Conservation (phyloP, 441 rosid species). For the Adansonia rubrostipa region DNA sequence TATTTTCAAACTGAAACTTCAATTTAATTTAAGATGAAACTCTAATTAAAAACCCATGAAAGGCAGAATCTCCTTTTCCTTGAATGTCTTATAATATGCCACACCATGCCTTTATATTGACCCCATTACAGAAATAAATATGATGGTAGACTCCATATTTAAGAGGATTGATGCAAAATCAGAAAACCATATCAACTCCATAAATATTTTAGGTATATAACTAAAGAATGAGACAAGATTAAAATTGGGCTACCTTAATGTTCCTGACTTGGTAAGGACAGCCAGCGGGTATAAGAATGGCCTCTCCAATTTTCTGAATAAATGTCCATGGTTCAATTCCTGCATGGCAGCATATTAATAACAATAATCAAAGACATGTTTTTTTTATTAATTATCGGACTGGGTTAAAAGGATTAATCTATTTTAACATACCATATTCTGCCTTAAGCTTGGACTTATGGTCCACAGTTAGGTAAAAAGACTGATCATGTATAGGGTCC, state of each 20-base stretch:
- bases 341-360: background rate
- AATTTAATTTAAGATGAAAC: no score
- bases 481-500: slow-evolving; percentile 12
- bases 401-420: background rate
- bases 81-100: background rate
- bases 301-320: slow-evolving; percentile 2
- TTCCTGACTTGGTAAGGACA: slow-evolving; percentile 8
- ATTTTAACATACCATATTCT: slow-evolving; percentile 2
- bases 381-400: background rate
- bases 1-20: no score
- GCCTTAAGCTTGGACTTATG: slow-evolving; percentile 1
- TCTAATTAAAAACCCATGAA: no score
- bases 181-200: background rate
- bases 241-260: background rate
- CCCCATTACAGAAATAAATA: background rate
- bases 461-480: slow-evolving; percentile 11
- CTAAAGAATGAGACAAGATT: background rate
- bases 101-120: slow-evolving; percentile 2
- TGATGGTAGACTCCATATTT: background rate
- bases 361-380: background rate
- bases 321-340: slow-evolving; percentile 15
- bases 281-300: background rate
- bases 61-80: background rate
- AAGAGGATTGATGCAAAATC: background rate
- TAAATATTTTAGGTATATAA: background rate